Conservation (phyloP, 345 rosid genomes). For the Balakata baccata region DNA sequence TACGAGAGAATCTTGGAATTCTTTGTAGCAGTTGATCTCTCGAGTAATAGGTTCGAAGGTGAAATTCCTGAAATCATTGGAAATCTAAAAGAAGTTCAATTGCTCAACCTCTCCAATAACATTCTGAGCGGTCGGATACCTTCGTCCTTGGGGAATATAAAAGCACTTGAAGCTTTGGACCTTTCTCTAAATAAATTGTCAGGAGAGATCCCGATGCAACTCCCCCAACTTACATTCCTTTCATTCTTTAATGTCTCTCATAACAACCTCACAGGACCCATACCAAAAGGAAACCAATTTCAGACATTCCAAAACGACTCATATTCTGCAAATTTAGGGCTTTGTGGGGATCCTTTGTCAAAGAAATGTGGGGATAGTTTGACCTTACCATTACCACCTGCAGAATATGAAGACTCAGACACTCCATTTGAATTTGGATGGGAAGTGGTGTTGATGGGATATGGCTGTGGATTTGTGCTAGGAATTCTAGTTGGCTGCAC, state of each 20-base stretch:
- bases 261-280: background rate
- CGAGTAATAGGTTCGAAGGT: slow-evolving; percentile 18
- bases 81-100: background rate
- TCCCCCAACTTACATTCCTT: slow-evolving; percentile 4
- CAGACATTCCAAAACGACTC: background rate
- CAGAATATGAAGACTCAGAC: background rate
- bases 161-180: slow-evolving; percentile 16
- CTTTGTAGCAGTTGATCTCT: slow-evolving; percentile 6
- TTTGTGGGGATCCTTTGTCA: slow-evolving; percentile 3
- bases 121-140: slow-evolving; percentile 10
- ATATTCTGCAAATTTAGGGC: background rate
- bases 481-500: no score
- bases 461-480: background rate
- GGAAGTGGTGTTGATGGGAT: background rate
- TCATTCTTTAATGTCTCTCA: slow-evolving; percentile 12
- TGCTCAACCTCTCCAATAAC: slow-evolving; percentile 18
- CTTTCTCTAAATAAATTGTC: background rate
- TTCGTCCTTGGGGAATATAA: slow-evolving; percentile 2
- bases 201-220: slow-evolving; percentile 15
- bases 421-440: background rate
- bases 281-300: background rate
- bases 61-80: slow-evolving; percentile 17
- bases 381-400: background rate
- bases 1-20: background rate
- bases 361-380: background rate